Conservation (phyloP, 306 rosid species). For the Erythrophleum fordii region DNA sequence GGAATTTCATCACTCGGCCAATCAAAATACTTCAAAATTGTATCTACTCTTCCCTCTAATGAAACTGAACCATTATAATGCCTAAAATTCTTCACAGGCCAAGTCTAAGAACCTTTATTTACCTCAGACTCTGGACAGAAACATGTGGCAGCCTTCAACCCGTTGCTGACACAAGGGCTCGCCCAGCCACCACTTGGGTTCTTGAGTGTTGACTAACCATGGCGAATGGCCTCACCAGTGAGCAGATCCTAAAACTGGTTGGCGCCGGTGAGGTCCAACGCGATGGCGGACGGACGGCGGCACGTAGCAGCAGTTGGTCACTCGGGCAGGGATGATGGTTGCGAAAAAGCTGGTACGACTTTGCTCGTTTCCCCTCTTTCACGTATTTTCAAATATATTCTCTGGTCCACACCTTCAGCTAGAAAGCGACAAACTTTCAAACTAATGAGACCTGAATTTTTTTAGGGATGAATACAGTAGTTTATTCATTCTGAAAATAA, state of each 20-base stretch:
- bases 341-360: no score
- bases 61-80: conserved; percentile 66
- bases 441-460: no score
- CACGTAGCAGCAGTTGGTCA: neutral
- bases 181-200: conserved; percentile 81
- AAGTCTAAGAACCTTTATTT: conserved; percentile 77
- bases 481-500: no score
- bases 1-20: conserved; percentile 71
- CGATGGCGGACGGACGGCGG: neutral
- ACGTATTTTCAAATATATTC: no score
- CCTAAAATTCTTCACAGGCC: conserved; percentile 53
- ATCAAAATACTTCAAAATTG: conserved; percentile 64
- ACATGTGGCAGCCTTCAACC: conserved; percentile 72
- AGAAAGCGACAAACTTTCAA: no score
- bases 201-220: neutral
- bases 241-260: neutral
- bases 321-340: no score
- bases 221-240: neutral
- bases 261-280: conserved; percentile 51
- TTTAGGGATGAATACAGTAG: no score
- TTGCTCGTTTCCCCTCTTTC: no score
- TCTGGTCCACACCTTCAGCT: no score
- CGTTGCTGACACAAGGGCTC: conserved; percentile 81
- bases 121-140: conserved; percentile 95
- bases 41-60: conserved; percentile 73